These are phyloP conservation scores for Cryptosporidium muris DNA, from an alignment of 169 alveolate genomes.

Conservation along the genomic window DNA sequence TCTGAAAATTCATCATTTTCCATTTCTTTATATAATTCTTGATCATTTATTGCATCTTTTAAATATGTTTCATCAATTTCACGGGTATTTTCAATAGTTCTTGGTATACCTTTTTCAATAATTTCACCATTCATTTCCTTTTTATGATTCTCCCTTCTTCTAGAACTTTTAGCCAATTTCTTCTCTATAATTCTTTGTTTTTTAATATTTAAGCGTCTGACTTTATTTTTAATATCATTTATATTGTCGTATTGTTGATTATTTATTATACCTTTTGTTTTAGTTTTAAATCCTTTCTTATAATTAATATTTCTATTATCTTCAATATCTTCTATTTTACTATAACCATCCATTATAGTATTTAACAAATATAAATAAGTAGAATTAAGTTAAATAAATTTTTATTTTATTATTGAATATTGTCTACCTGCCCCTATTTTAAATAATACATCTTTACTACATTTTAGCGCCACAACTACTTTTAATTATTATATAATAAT, in stretches of 20 bases:
- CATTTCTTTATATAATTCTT: slow-evolving; percentile 86
- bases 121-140: slow-evolving; percentile 57
- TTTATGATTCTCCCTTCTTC: slow-evolving; percentile 59
- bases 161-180: slow-evolving; percentile 34
- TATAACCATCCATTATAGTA: neutral
- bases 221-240: slow-evolving; percentile 28
- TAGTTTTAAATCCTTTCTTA: neutral
- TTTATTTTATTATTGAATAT: neutral
- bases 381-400: neutral
- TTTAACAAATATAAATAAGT: neutral
- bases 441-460: neutral
- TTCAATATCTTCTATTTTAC: neutral
- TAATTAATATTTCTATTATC: neutral
- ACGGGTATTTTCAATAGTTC: slow-evolving; percentile 74
- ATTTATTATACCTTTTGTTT: neutral
- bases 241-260: slow-evolving; percentile 1
- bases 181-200: slow-evolving; percentile 26
- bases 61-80: slow-evolving; percentile 72
- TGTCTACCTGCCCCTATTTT: neutral
- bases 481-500: neutral
- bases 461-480: neutral
- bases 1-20: slow-evolving; percentile 90
- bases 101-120: slow-evolving; percentile 59
- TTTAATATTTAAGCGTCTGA: slow-evolving; percentile 27
- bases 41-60: slow-evolving; percentile 77